phyloP scores from a whole-genome alignment of 768 basidiomycete species.

The Gelatoporia subvermispora region DNA sequence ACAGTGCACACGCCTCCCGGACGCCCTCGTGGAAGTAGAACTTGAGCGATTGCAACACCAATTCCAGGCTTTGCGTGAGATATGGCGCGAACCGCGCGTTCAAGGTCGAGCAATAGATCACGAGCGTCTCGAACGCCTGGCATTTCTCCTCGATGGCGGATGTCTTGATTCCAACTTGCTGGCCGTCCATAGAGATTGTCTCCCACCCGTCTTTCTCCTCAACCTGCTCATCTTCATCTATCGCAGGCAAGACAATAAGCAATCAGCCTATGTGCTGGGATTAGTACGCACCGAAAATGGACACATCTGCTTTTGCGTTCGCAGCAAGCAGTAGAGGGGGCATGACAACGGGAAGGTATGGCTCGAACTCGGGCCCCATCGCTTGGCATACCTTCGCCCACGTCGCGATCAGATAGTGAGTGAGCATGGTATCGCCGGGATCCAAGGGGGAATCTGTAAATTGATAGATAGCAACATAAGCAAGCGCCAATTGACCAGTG shows the following conservation, averaged over 20 bases:
- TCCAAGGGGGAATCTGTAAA: conserved; percentile 59
- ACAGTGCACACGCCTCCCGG: conserved; percentile 74
- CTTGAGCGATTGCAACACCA: conserved; percentile 62
- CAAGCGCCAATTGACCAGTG: neutral
- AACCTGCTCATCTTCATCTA: conserved; percentile 50
- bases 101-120: conserved; percentile 72
- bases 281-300: conserved; percentile 53
- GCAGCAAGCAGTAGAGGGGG: conserved; percentile 72
- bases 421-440: conserved; percentile 64
- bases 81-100: conserved; percentile 67
- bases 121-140: conserved; percentile 82
- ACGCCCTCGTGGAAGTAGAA: conserved; percentile 88
- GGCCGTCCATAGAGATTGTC: conserved; percentile 72
- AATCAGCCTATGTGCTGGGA: neutral
- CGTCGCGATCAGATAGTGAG: conserved; percentile 76
- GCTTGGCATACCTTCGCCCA: conserved; percentile 90
- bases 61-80: conserved; percentile 63
- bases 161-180: conserved; percentile 71
- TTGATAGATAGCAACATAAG: neutral
- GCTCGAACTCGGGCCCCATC: conserved; percentile 79
- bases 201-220: conserved; percentile 75
- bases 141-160: conserved; percentile 83
- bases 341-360: conserved; percentile 82
- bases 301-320: conserved; percentile 74
- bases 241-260: neutral